phyloP scores from a whole-genome alignment of 305 asterid genomes.

The Fraxinus sp. region DNA sequence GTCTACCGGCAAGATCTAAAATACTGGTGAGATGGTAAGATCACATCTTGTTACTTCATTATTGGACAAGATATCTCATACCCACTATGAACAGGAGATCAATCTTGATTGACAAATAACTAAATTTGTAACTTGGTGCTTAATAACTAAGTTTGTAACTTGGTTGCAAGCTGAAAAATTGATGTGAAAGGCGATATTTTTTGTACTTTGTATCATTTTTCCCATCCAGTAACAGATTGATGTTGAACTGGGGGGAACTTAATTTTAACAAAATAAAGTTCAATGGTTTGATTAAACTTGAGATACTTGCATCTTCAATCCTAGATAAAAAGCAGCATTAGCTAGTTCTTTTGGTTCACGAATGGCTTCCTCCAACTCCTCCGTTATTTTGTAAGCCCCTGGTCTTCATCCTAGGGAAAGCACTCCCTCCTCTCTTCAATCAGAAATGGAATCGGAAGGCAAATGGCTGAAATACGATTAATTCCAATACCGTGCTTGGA shows the following conservation, averaged over 20 bases:
- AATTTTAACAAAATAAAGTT: not conserved
- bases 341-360: not conserved
- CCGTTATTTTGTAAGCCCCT: no score
- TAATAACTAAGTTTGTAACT: not conserved
- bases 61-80: no score
- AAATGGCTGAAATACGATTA: not conserved
- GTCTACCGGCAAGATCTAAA: no score
- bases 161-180: not conserved
- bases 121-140: not conserved
- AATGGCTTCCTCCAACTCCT: no score
- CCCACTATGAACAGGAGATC: no score
- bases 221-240: not conserved
- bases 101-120: no score
- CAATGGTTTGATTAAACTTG: not conserved
- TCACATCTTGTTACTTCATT: no score
- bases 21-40: no score
- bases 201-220: not conserved
- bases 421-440: not conserved
- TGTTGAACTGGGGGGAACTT: not conserved
- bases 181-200: not conserved
- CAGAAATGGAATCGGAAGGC: not conserved
- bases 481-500: not conserved
- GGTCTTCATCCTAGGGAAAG: no score
- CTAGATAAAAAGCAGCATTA: not conserved
- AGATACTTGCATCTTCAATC: not conserved